Evolutionary conservation across 2,329 filamentous ascomycete species (phyloP), one percentile per base, ranked within the genome.

Genomic region (Dryadomyces quercus-mongolicae): DNA sequence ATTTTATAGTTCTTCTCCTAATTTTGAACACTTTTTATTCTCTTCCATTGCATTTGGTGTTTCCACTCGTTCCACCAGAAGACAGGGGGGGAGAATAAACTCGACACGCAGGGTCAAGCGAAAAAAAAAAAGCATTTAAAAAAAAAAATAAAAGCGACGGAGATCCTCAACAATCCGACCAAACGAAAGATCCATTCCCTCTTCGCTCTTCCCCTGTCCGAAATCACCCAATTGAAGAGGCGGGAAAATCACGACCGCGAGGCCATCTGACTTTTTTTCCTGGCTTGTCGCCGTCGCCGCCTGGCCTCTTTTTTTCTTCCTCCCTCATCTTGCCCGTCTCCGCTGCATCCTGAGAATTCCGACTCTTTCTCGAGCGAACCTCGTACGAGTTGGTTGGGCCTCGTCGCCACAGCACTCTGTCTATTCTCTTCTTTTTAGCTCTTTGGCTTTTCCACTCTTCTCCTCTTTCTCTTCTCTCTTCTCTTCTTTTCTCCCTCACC

Each of bases 191-290:
- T 40, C 36, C 36, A 31, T 44, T 44, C 16, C 18, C n/a, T 16
- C 42, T 44, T 20, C 13, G 12, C 22, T 16, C n/a, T 20, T n/a
- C 38, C 15, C 9, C 40, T 16, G 3, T 21, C 15, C 15, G 22
- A 22, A 43, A 34, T 7, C n/a, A 22, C 20, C 52, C 52, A 54
- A 54, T 54, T 40, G 45, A 53, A 20, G 44, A 53, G 51, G 45
- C 45, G 48, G 51, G 34, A 36, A 48, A 47, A 31, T 31, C 25
- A 31, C 25, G 25, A 31, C 25, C 25, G 8, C 25, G 8, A 31
- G 25, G 36, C 36, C 36, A 40, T 40, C 10, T 40, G 6, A 8
- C 15, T 12, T 40, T 40, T 16, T 40, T 40, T 40, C 15, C 15
- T 40, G 10, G 10, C 36, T 12, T 40, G 10, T 16, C 36, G 36